Percentiles rank a stretch among this genome's conserved stretches.
phyloP scores from a whole-genome alignment of 139 green algal species.

The Penium margaritaceum region DNA sequence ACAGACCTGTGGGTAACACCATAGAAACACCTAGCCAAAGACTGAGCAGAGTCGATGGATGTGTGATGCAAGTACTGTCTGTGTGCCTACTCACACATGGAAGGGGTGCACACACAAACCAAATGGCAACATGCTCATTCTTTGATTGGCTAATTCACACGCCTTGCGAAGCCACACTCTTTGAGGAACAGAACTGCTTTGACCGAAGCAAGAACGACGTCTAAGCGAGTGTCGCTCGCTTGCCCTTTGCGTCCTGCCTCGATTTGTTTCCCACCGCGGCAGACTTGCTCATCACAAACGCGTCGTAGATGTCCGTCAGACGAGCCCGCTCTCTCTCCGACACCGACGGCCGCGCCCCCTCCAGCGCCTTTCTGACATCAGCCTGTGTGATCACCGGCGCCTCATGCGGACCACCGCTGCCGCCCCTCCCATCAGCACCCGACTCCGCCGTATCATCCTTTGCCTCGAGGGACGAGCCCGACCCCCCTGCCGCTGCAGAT shows the following conservation, averaged over 20 bases:
- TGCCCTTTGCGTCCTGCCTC: conserved; percentile 38
- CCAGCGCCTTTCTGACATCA: conserved; percentile 12
- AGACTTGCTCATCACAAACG: conserved; percentile 19
- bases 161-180: too few relatives aligned
- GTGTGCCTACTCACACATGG: too few relatives aligned
- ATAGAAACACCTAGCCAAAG: too few relatives aligned
- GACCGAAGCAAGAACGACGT: too few relatives aligned
- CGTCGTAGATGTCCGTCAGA: conserved; percentile 41
- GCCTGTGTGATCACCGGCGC: conserved; percentile 5
- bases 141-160: too few relatives aligned
- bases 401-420: background rate
- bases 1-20: too few relatives aligned
- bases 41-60: too few relatives aligned
- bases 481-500: background rate
- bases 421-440: background rate
- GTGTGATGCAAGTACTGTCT: too few relatives aligned
- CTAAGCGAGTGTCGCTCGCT: conserved; percentile 33
- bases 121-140: too few relatives aligned
- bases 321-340: conserved; percentile 20
- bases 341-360: conserved; percentile 13
- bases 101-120: too few relatives aligned
- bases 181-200: too few relatives aligned
- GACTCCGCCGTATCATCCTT: background rate
- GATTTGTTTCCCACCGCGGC: background rate
- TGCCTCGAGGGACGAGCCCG: too few relatives aligned